Conservation (phyloP, 2,329 filamentous ascomycete species). For the Huntiella decipiens region DNA sequence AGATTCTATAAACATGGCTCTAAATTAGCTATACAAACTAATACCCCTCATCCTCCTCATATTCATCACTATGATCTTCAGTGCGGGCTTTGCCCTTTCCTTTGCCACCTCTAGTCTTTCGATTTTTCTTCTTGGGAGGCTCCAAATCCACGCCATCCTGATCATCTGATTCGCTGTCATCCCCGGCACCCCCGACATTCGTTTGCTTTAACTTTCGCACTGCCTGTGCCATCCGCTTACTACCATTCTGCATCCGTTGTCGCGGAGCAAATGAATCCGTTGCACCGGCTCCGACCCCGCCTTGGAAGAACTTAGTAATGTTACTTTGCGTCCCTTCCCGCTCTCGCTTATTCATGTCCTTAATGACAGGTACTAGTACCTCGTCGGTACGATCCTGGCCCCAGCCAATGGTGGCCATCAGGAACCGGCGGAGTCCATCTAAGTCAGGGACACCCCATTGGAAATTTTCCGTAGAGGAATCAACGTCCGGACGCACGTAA, state of each 20-base stretch:
- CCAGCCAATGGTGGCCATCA: conserved; percentile 92
- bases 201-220: conserved; percentile 40
- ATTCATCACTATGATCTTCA: too few species aligned
- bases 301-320: conserved; percentile 82
- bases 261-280: conserved; percentile 52
- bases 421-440: conserved; percentile 60
- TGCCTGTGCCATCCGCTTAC: conserved; percentile 57
- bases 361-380: conserved; percentile 83
- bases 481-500: conserved; percentile 74
- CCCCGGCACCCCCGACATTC: too few species aligned
- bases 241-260: conserved; percentile 42
- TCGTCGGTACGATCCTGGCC: conserved; percentile 81
- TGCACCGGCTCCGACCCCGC: conserved; percentile 48
- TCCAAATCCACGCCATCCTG: not conserved
- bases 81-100: too few species aligned
- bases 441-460: conserved; percentile 94
- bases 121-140: too few species aligned
- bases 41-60: too few species aligned
- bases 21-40: too few species aligned
- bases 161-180: not conserved
- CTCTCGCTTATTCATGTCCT: conserved; percentile 80
- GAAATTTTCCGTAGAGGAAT: conserved; percentile 57
- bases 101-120: too few species aligned
- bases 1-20: too few species aligned
- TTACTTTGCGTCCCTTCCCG: conserved; percentile 88